These are phyloP conservation scores for Chaetomiaceae sp. DNA, from an alignment of 2,329 filamentous ascomycete genomes.

Conservation along the genomic window DNA sequence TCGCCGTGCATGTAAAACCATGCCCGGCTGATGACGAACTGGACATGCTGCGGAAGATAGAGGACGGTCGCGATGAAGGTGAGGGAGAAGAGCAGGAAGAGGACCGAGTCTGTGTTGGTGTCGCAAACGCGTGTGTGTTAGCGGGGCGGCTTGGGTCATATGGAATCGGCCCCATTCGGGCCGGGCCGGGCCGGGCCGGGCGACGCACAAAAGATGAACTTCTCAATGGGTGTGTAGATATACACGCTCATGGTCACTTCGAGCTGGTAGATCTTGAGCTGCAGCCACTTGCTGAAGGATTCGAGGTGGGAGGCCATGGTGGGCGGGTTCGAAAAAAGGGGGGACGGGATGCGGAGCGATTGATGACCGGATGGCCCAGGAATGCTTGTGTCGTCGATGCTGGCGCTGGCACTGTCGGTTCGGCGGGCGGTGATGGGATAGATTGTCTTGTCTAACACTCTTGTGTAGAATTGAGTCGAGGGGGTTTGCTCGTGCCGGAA, in stretches of 20 bases:
- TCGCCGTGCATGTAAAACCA: slow-evolving; percentile 96
- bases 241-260: slow-evolving; percentile 96
- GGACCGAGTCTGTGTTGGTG: slow-evolving; percentile 72
- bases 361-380: too few relatives aligned
- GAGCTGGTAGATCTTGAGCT: slow-evolving; percentile 95
- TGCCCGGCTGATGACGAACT: slow-evolving; percentile 74
- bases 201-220: slow-evolving; percentile 88
- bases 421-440: too few relatives aligned
- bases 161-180: too few relatives aligned
- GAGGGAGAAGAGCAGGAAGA: slow-evolving; percentile 86
- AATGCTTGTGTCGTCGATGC: too few relatives aligned
- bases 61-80: slow-evolving; percentile 81
- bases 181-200: too few relatives aligned
- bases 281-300: slow-evolving; percentile 74
- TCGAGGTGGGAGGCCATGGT: slow-evolving; percentile 43
- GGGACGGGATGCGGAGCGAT: neutral
- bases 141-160: neutral
- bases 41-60: slow-evolving; percentile 89
- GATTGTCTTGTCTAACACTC: too few relatives aligned
- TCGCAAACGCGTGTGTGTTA: neutral
- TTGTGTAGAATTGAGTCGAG: too few relatives aligned
- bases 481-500: neutral
- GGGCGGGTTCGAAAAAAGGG: slow-evolving; percentile 19
- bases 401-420: too few relatives aligned
- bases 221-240: slow-evolving; percentile 95